Conservation (phyloP, 2,329 filamentous ascomycete genomes). For the Clonostachys chloroleuca region DNA sequence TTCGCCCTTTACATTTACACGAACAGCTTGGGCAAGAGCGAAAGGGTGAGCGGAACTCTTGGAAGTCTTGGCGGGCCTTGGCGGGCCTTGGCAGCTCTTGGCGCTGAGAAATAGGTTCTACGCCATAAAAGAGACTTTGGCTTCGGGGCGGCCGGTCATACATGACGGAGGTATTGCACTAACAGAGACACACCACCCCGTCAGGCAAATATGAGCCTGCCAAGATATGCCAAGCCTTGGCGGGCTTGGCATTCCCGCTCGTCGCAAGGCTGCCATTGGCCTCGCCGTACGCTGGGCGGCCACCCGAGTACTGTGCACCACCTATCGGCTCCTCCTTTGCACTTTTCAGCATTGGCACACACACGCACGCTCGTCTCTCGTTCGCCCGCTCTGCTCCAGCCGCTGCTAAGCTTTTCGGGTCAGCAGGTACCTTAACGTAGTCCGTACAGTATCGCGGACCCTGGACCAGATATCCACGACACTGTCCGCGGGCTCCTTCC, state of each 20-base stretch:
- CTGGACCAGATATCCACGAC: too few species aligned
- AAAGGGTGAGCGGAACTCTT: conserved; percentile 31
- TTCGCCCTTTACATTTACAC: conserved; percentile 29
- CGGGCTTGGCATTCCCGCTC: conserved; percentile 8
- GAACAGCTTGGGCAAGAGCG: conserved; percentile 23
- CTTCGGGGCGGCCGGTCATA: background rate
- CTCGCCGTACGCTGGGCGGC: background rate
- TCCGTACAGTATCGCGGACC: too few species aligned
- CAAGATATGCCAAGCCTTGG: conserved; percentile 31
- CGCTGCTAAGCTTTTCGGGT: too few species aligned
- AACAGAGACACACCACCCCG: background rate
- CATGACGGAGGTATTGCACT: too few species aligned
- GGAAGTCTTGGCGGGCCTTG: conserved; percentile 20
- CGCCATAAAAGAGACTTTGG: background rate
- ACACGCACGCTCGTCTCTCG: too few species aligned
- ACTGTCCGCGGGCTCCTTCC: too few species aligned
- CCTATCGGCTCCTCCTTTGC: too few species aligned
- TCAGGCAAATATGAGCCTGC: conserved; percentile 17
- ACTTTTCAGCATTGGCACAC: too few species aligned
- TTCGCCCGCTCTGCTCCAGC: too few species aligned
- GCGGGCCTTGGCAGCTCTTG: conserved; percentile 5
- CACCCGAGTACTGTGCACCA: too few species aligned
- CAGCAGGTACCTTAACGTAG: too few species aligned
- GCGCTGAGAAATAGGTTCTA: conserved; percentile 8
- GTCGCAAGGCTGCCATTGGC: conserved; percentile 4